A percentile compares a stretch with the other conserved stretches of the same genome.
Evolutionary conservation across 2,329 filamentous ascomycete species (phyloP).

Genomic region (Thielaviopsis punctulata): DNA sequence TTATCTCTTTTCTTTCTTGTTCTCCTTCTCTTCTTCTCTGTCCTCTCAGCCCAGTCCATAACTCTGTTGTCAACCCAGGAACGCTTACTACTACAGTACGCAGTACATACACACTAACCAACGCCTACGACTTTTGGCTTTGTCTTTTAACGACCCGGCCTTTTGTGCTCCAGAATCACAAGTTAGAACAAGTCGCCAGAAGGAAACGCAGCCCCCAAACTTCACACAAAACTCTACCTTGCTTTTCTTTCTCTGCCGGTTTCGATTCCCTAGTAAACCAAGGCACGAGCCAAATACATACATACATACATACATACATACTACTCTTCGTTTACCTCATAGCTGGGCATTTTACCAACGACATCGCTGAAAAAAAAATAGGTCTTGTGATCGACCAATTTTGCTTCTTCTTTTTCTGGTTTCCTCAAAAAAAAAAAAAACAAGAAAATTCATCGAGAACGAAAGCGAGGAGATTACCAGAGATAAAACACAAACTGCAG

Average conservation of each 20-base stretch:
- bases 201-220: neutral
- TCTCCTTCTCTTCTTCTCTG: neutral
- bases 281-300: no score
- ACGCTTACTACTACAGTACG: no score
- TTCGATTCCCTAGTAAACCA: neutral
- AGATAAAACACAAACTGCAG: neutral
- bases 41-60: neutral
- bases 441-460: neutral
- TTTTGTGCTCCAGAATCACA: neutral
- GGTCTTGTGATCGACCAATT: neutral
- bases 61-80: neutral
- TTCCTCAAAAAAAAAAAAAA: neutral
- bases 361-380: neutral
- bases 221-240: neutral
- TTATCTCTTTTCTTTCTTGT: neutral
- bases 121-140: no score
- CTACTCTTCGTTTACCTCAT: neutral
- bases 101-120: no score
- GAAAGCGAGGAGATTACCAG: neutral
- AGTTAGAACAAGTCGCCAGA: neutral
- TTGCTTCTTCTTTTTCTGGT: neutral
- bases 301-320: neutral
- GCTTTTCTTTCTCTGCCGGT: neutral
- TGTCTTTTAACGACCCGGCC: neutral
- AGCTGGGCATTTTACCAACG: neutral